A percentile compares a stretch with the other conserved stretches of the same genome.
Conservation (phyloP, 208 protist species). For the Strigomonas culicis region DNA sequence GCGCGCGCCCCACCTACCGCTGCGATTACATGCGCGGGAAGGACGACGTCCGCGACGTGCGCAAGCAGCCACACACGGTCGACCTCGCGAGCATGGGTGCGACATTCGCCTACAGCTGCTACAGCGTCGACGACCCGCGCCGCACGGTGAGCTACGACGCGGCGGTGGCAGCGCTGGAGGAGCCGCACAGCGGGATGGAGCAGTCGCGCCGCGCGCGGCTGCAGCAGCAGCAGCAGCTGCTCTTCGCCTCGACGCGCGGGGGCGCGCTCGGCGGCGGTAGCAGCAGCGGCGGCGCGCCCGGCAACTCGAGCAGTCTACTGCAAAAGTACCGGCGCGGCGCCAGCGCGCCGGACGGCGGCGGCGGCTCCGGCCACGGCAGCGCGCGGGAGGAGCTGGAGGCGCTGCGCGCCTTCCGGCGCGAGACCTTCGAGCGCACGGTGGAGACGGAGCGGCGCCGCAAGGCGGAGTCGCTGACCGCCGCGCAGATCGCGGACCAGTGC, state of each 20-base stretch:
- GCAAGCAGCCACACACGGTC: slow-evolving; percentile 51
- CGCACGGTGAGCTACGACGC: slow-evolving; percentile 46
- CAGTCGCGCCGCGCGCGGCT: slow-evolving; percentile 51
- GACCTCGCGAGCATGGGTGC: slow-evolving; percentile 51
- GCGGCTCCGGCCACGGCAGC: neutral
- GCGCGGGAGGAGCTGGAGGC: slow-evolving; percentile 49
- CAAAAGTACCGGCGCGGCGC: too few relatives aligned
- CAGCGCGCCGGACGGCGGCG: too few relatives aligned
- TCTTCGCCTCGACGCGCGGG: too few relatives aligned
- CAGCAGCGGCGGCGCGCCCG: too few relatives aligned
- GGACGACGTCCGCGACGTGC: slow-evolving; percentile 28
- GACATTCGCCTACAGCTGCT: slow-evolving; percentile 74
- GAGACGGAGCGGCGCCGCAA: slow-evolving; percentile 5
- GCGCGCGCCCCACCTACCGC: slow-evolving; percentile 61
- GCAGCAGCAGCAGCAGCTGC: neutral
- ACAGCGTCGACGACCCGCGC: slow-evolving; percentile 52
- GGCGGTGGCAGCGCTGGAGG: slow-evolving; percentile 32
- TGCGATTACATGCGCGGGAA: slow-evolving; percentile 42
- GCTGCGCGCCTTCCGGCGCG: slow-evolving; percentile 43
- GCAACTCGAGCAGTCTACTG: too few relatives aligned
- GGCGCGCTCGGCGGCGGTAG: too few relatives aligned
- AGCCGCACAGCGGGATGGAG: slow-evolving; percentile 51
- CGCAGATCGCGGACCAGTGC: slow-evolving; percentile 7
- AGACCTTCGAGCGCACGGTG: slow-evolving; percentile 20
- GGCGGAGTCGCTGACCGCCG: neutral